Percentiles rank a stretch among this genome's conserved stretches.
Conservation (phyloP, 129 eudicot species). For the Glebionis coronaria region DNA sequence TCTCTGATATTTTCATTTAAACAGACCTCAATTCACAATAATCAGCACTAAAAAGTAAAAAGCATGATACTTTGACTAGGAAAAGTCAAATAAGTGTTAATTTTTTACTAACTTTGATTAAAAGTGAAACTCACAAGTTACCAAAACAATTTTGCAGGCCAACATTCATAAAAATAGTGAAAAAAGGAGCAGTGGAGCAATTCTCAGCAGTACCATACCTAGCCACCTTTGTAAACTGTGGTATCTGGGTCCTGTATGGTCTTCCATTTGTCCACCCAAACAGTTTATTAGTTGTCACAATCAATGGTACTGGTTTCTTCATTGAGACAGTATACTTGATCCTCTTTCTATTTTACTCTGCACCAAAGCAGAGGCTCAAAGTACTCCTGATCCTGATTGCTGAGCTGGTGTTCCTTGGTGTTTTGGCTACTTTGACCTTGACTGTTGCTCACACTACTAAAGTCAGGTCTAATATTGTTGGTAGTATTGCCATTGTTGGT, state of each 20-base stretch:
- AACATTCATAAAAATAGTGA: slow-evolving; percentile 60
- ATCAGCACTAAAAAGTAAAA: not conserved
- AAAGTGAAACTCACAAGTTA: slow-evolving; percentile 7
- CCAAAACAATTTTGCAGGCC: slow-evolving; percentile 51
- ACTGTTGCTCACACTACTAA: slow-evolving; percentile 49
- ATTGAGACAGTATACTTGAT: slow-evolving; percentile 62
- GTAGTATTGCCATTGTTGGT: slow-evolving; percentile 56
- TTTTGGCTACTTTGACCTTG: slow-evolving; percentile 35
- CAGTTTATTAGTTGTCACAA: slow-evolving; percentile 43
- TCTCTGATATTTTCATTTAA: too few species aligned
- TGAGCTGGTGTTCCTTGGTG: slow-evolving; percentile 45
- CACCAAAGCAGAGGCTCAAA: slow-evolving; percentile 38
- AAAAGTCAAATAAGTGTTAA: not conserved
- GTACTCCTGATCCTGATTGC: slow-evolving; percentile 32
- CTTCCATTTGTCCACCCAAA: slow-evolving; percentile 77
- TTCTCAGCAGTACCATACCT: slow-evolving; percentile 74
- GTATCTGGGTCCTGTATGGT: slow-evolving; percentile 77
- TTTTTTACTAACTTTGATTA: slow-evolving; percentile 2
- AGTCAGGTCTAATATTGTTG: slow-evolving; percentile 52
- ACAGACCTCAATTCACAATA: not conserved
- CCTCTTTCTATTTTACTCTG: slow-evolving; percentile 49
- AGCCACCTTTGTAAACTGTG: slow-evolving; percentile 70
- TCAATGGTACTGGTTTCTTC: slow-evolving; percentile 57
- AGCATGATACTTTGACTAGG: not conserved
- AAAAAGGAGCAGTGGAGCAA: slow-evolving; percentile 76